A percentile compares a stretch with the other conserved stretches of the same genome.
Evolutionary conservation across 2,329 filamentous ascomycete genomes (phyloP).

Genomic region (Colletotrichum sp.): DNA sequence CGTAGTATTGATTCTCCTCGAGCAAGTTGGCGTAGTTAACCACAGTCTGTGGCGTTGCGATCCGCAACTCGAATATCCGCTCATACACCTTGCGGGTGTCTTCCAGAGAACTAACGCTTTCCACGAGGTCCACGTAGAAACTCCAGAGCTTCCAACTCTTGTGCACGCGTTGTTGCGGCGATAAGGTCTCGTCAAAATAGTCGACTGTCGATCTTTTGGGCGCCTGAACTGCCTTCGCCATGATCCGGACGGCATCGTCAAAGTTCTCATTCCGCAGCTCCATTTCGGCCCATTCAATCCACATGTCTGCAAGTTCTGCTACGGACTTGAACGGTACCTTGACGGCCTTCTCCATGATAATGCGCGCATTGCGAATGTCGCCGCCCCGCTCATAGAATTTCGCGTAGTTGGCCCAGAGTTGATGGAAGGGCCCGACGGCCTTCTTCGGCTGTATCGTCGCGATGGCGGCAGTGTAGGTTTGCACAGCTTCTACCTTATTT

Average conservation of each 20-base stretch:
- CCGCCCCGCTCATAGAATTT: slow-evolving; percentile 94
- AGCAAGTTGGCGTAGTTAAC: slow-evolving; percentile 97
- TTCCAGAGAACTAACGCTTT: slow-evolving; percentile 88
- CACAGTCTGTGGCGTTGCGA: slow-evolving; percentile 96
- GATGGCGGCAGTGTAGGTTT: slow-evolving; percentile 95
- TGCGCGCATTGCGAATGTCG: slow-evolving; percentile 81
- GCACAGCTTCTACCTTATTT: slow-evolving; percentile 88
- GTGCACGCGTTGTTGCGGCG: slow-evolving; percentile 94
- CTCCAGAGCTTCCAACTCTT: slow-evolving; percentile 99
- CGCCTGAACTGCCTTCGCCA: slow-evolving; percentile 97
- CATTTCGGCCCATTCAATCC: slow-evolving; percentile 99
- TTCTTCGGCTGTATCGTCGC: slow-evolving; percentile 93
- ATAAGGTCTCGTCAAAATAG: slow-evolving; percentile 95
- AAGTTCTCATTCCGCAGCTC: slow-evolving; percentile 96
- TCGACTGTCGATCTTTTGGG: slow-evolving; percentile 98
- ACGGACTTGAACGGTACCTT: slow-evolving; percentile 98
- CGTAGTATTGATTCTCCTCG: slow-evolving; percentile 93
- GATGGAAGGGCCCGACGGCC: slow-evolving; percentile 89
- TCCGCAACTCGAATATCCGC: slow-evolving; percentile 95
- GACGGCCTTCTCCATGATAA: slow-evolving; percentile 97
- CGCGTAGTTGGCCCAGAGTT: slow-evolving; percentile 95
- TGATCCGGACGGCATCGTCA: slow-evolving; percentile 90
- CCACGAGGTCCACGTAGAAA: slow-evolving; percentile 97
- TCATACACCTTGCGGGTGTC: slow-evolving; percentile 96
- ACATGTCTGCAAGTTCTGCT: slow-evolving; percentile 95